These are phyloP conservation scores for Lactifluus piperatus DNA, from an alignment of 768 basidiomycete genomes.

Conservation along the genomic window DNA sequence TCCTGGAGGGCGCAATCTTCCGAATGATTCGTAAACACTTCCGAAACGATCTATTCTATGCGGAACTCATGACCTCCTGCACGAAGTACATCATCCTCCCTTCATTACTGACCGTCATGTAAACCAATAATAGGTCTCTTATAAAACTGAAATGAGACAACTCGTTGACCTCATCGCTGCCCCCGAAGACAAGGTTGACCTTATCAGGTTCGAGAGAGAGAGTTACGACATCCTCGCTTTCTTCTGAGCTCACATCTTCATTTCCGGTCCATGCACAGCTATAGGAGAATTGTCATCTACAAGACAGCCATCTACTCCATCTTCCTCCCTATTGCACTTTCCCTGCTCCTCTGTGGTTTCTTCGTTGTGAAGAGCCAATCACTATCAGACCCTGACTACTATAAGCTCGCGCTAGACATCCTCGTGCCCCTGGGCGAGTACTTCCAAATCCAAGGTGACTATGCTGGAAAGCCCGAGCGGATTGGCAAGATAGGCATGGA, in stretches of 20 bases:
- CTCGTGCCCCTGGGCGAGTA: too few relatives aligned
- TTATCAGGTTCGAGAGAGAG: slow-evolving; percentile 78
- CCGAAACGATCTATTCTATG: slow-evolving; percentile 70
- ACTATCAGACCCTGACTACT: too few relatives aligned
- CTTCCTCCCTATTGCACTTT: too few relatives aligned
- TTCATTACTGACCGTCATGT: neutral
- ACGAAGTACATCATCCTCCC: slow-evolving; percentile 45
- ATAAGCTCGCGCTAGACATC: too few relatives aligned
- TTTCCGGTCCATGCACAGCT: slow-evolving; percentile 41
- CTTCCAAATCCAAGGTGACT: too few relatives aligned
- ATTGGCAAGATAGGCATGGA: too few relatives aligned
- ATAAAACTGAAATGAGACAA: slow-evolving; percentile 94
- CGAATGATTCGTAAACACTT: slow-evolving; percentile 83
- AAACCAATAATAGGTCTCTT: slow-evolving; percentile 38
- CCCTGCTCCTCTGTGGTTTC: too few relatives aligned
- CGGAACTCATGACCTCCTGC: slow-evolving; percentile 89
- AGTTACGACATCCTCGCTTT: slow-evolving; percentile 40
- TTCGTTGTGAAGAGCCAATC: too few relatives aligned
- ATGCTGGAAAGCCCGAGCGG: too few relatives aligned
- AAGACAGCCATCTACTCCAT: slow-evolving; percentile 98
- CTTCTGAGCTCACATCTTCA: neutral
- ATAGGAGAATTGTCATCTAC: slow-evolving; percentile 88
- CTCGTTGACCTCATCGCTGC: slow-evolving; percentile 94
- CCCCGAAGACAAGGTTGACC: slow-evolving; percentile 81
- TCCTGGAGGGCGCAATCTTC: slow-evolving; percentile 94